Percentiles rank a stretch among this genome's conserved stretches.
Evolutionary conservation across 2,329 filamentous ascomycete species (phyloP).

Genomic region (Botrytis aclada): DNA sequence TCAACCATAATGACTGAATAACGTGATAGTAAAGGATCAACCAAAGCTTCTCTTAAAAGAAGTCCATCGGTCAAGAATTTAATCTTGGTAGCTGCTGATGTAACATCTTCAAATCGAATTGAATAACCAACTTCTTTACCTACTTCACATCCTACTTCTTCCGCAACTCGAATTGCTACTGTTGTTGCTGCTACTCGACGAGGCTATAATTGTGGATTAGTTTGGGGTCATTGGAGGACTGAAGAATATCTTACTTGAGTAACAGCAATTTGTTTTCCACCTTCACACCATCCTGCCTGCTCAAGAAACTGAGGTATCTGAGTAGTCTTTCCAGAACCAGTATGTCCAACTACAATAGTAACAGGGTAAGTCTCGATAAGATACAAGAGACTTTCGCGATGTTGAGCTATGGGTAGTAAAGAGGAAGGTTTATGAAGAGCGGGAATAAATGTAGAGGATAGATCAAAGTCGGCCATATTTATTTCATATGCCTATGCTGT

Average conservation of each 20-base stretch:
- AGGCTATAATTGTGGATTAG: constrained; percentile 53
- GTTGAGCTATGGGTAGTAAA: constrained; percentile 81
- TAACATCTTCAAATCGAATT: constrained; percentile 88
- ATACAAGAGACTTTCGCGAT: constrained; percentile 77
- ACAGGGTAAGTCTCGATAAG: constrained; percentile 80
- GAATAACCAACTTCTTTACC: constrained; percentile 93
- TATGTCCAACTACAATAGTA: constrained; percentile 88
- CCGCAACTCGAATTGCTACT: constrained; percentile 81
- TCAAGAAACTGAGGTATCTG: constrained; percentile 92
- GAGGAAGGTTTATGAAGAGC: constrained; percentile 81
- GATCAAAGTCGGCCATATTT: constrained; percentile 49
- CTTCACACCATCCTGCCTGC: constrained; percentile 80
- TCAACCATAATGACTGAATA: constrained; percentile 98
- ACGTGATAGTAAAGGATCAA: constrained; percentile 83
- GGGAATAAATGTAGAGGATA: constrained; percentile 65
- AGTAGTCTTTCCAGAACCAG: constrained; percentile 92
- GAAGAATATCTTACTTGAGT: constrained; percentile 66
- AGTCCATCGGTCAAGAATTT: constrained; percentile 96
- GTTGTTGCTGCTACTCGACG: constrained; percentile 87
- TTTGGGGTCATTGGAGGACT: not conserved
- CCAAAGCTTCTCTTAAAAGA: constrained; percentile 84
- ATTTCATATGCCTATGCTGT: not conserved
- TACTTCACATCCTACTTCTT: constrained; percentile 80
- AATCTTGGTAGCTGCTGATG: constrained; percentile 78
- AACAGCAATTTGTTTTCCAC: constrained; percentile 79